Conservation (phyloP, 768 basidiomycete species). For the Amanita phalloides region DNA sequence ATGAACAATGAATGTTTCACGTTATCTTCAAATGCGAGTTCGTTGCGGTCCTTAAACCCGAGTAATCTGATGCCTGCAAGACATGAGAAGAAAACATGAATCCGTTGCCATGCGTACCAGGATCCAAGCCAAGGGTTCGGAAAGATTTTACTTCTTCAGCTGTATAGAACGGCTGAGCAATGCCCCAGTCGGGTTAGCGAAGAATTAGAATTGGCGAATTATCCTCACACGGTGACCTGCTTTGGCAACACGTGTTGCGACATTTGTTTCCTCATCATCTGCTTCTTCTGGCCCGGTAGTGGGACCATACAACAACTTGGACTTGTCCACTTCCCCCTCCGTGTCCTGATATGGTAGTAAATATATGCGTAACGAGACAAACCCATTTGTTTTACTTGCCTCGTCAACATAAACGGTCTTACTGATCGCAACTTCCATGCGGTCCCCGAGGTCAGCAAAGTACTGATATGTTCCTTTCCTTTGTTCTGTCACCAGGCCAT, state of each 20-base stretch:
- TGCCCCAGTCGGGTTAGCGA: constrained; percentile 1
- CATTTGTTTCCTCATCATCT: constrained; percentile 25
- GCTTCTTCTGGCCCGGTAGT: constrained; percentile 23
- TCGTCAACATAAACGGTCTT: constrained; percentile 72
- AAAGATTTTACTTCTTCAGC: constrained; percentile 76
- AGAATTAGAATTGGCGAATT: not conserved
- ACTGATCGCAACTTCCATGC: constrained; percentile 63
- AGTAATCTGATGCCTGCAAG: constrained; percentile 73
- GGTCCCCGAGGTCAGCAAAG: constrained; percentile 69
- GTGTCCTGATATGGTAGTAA: constrained; percentile 20
- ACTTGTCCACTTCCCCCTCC: constrained; percentile 34
- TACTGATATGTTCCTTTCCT: constrained; percentile 76
- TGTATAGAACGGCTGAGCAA: constrained; percentile 65
- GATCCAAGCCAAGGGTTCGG: constrained; percentile 69
- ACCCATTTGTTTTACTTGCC: constrained; percentile 25
- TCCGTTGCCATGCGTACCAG: constrained; percentile 38
- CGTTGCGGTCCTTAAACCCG: constrained; percentile 72
- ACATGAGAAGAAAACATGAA: not conserved
- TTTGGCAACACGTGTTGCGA: constrained; percentile 30
- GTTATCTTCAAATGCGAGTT: constrained; percentile 80
- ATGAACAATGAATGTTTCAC: constrained; percentile 88
- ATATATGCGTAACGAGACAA: not conserved
- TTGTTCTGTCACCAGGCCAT: constrained; percentile 82
- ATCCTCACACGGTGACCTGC: constrained; percentile 38
- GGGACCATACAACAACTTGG: constrained; percentile 34